These are phyloP conservation scores for Yarrowia sp. DNA, from an alignment of 805 yeast species.

Conservation along the genomic window DNA sequence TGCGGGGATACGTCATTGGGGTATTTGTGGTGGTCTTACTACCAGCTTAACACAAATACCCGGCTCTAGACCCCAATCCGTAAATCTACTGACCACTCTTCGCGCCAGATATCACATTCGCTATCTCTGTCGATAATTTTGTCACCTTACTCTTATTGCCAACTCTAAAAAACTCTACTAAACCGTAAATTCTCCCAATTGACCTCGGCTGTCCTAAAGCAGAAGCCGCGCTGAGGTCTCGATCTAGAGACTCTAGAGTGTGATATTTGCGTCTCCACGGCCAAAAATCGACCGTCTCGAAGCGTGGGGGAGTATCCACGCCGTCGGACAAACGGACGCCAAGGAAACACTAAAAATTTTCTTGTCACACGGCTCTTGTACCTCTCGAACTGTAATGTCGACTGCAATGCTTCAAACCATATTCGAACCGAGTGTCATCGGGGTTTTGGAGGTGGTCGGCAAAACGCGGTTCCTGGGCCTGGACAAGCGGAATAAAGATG, in stretches of 20 bases:
- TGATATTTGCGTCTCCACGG: too few species aligned
- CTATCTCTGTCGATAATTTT: neutral
- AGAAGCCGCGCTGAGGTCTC: neutral
- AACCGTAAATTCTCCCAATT: neutral
- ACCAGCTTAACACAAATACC: too few species aligned
- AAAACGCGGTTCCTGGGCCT: too few species aligned
- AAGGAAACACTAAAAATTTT: constrained; percentile 1
- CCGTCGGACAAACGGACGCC: too few species aligned
- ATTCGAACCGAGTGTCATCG: constrained; percentile 8
- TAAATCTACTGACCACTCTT: too few species aligned
- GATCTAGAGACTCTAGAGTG: too few species aligned
- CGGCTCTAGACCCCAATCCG: too few species aligned
- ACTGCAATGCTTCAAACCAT: neutral
- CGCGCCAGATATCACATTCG: neutral
- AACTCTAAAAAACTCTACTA: neutral
- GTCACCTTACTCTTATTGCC: neutral
- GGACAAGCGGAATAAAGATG: too few species aligned
- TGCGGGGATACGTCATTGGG: neutral
- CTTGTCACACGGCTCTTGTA: neutral
- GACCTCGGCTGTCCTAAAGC: neutral
- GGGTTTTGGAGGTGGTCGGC: neutral
- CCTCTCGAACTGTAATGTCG: constrained; percentile 6
- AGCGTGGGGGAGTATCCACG: too few species aligned
- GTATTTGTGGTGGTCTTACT: too few species aligned
- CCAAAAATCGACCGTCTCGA: too few species aligned